Evolutionary conservation across 306 rosid species (phyloP), one percentile per base, ranked within the genome.

Genomic region (Pueraria montana): DNA sequence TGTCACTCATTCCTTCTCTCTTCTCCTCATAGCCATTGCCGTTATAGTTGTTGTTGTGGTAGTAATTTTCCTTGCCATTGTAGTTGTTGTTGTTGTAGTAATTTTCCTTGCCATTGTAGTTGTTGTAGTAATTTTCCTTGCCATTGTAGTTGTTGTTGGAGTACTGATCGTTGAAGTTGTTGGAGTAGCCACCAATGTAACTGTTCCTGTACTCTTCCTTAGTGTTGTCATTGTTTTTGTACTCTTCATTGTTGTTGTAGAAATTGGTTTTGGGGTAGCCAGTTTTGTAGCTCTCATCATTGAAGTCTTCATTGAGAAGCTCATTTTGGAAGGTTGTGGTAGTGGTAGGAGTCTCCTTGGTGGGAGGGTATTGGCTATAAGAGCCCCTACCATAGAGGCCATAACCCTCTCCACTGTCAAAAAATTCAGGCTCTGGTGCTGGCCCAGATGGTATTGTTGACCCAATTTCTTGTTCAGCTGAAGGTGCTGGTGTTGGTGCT

Each of bases 1-100:
- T 92, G 81, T 94, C 95, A 82, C 97, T 94, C 98, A 89, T 88
- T 79, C 95, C 98, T 80, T 92, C 88, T 40, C 75, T 85, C 56
- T 87, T 76, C 63, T 49, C 72, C 81, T 88, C 87, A 68, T 81
- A 71, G 27, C 80, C 84, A 26, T 77, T 76, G 5, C 21, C 49
- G 6, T 84, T 66, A 36, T 82, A 72, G 34, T 84, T 42, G 79
- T 58, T 46, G 48, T 78, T 38, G 10, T 69, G 1, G 36, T 77
- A 4, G 11, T 40, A 40, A 40, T 40, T 40, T 40, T 40, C 11
- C 45, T 40, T 74, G 65, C 50, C 52, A 12, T 46, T 46, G 70
- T 56, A 46, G 52, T 2, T n/a, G 77, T 43, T 48, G 59, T 43
- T 43, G 48, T 43, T 9, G 48, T 43, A 43, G 48, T 43, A 43